Evolutionary conservation across 2,329 filamentous ascomycete genomes (phyloP), one percentile per base, ranked within the genome.

Genomic region (Cordyceps fumosorosea): DNA sequence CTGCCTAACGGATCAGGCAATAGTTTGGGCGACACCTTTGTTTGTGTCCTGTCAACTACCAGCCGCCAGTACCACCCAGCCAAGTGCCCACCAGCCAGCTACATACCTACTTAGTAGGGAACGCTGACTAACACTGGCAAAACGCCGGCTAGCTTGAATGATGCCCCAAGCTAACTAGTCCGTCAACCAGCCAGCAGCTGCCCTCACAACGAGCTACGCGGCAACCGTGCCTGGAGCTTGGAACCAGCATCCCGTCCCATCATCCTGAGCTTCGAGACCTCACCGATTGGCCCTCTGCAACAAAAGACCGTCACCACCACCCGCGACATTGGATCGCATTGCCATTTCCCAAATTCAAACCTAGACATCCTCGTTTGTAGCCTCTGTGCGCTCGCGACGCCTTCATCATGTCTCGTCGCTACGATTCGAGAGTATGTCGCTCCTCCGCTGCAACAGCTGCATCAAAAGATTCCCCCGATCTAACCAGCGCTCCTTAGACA

Each of bases 341-440:
- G 8, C 10, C 10, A 12, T 10, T 8, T 26, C 22, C 24, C 26
- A 29, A 12, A 54, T 47, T 29, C 11, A 26, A n/a, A 29, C 7
- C 22, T n/a, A 48, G 4, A 48, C 16, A 45, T 20, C 14, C 24
- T 42, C n/a, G 50, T 47, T 24, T 12, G 11, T 34, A 54, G 42
- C 42, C 29, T 29, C 14, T 22, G 37, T 29, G 51, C 58, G 1
- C 32, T 22, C 20, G 58, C 42, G 51, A 55, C 44, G 44, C 32
- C 24, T 32, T 82, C 70, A 57, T 47, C 78, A 97, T 97, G 93
- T 96, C 93, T 77, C 89, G 93, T 81, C 89, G 93, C 83, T 97
- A 97, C 82, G 93, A 97, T 87, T 96, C 93, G 73, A 87, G 93
- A 81, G 93, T 96, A 83, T 77, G 88, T 80, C 76, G 24, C 60